Conservation (phyloP, 1,139 yeast species). For the Sugiyamaella sp. region DNA sequence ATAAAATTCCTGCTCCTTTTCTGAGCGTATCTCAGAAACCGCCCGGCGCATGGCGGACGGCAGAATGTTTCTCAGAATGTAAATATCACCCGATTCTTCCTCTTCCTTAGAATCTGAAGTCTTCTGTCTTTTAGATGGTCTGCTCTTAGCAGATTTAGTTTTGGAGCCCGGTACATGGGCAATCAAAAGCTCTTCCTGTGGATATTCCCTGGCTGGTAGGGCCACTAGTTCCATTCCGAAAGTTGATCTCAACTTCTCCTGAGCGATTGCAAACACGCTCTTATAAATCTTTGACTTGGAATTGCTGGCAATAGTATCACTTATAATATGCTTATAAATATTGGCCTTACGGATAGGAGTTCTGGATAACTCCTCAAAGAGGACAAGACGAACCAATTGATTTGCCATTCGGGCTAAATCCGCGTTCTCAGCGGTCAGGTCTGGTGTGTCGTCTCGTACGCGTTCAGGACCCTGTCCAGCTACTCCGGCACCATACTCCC, state of each 20-base stretch:
- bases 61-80: conserved; percentile 19
- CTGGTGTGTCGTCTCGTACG: background rate
- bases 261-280: conserved; percentile 14
- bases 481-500: too few species aligned
- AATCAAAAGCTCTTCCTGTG: conserved; percentile 16
- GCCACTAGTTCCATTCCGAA: conserved; percentile 23
- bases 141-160: background rate
- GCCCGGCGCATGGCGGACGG: conserved; percentile 19
- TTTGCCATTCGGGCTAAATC: conserved; percentile 17
- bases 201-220: conserved; percentile 21
- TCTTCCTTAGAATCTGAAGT: background rate
- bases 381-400: conserved; percentile 17
- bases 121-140: conserved; percentile 9
- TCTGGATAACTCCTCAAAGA: conserved; percentile 17
- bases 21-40: conserved; percentile 13
- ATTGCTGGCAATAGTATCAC: conserved; percentile 2
- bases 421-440: background rate
- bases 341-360: conserved; percentile 1
- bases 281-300: background rate
- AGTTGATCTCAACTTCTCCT: conserved; percentile 13
- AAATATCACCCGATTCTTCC: conserved; percentile 7
- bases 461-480: background rate
- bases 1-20: conserved; percentile 20
- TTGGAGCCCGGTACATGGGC: conserved; percentile 4
- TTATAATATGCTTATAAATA: background rate